Conservation (phyloP, 179 eudicot species). For the Sideroxylon spinosum region DNA sequence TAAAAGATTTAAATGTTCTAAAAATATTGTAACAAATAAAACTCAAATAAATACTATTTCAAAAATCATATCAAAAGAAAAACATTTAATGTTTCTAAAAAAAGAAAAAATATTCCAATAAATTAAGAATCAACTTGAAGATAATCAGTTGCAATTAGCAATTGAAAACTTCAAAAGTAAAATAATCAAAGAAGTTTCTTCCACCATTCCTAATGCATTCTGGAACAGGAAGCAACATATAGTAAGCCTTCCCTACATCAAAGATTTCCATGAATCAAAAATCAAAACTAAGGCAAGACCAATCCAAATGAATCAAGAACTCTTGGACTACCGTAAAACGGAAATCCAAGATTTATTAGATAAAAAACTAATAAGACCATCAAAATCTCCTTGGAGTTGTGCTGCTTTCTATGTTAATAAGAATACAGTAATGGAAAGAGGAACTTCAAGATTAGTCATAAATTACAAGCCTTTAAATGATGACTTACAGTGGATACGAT, state of each 20-base stretch:
- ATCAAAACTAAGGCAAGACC: not conserved
- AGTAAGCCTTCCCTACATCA: not conserved
- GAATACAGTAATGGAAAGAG: not conserved
- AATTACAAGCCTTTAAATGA: too few relatives aligned
- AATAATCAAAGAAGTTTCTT: too few relatives aligned
- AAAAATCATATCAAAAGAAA: too few relatives aligned
- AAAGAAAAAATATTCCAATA: too few relatives aligned
- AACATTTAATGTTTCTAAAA: too few relatives aligned
- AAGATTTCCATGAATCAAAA: not conserved
- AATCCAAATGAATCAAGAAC: not conserved
- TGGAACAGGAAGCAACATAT: not conserved
- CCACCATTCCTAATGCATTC: not conserved
- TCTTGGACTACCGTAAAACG: not conserved
- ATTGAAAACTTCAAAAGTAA: too few relatives aligned
- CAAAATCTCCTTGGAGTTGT: not conserved
- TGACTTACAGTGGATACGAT: not conserved
- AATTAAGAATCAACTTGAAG: too few relatives aligned
- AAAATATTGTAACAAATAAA: too few relatives aligned
- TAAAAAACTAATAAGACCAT: not conserved
- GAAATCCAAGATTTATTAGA: not conserved
- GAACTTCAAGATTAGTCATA: not conserved
- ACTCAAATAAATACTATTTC: too few relatives aligned
- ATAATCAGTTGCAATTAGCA: too few relatives aligned
- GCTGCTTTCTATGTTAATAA: not conserved
- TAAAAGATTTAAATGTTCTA: too few relatives aligned